Evolutionary conservation across 2,329 filamentous ascomycete species (phyloP), one percentile per base, ranked within the genome.

Genomic region (Westerdykella sp.): DNA sequence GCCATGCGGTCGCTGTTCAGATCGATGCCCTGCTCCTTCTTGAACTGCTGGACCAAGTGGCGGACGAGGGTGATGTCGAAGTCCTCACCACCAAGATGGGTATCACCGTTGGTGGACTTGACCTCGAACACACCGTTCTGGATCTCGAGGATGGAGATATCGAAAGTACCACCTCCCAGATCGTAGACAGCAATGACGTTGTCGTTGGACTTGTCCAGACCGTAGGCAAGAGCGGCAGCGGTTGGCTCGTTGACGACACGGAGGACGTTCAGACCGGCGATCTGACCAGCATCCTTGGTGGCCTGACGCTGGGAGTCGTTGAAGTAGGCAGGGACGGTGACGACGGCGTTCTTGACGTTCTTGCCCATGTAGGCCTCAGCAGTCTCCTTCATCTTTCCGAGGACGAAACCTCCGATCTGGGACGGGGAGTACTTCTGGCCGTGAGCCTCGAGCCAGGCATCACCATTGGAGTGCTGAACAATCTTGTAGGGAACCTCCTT

Each of bases 341-440:
- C 91, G 49, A 97, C 91, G 60, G 89, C 91, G 68, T 97, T 95
- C 81, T 95, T 93, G 64, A 95, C 75, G 48, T 81, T 81, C 78
- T 89, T 95, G 73, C 85, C 82, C 55, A 95, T 81, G 75, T 94
- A 95, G 50, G 85, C 78, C 77, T 96, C 90, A 54, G 91, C 91
- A 41, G 91, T 97, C 79, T 96, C 91, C 83, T 95, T 96, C 91
- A 96, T 96, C 82, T 97, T 96, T 72, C 89, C 84, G 62, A 97
- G 81, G 55, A 96, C 79, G 72, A 96, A 95, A 66, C 90, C 91
- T 80, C 91, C 91, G 53, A 97, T 87, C 73, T 97, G 91, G n/a
- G 90, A 95, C 45, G 91, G 91, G 55, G 90, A 96, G 79, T 96
- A 96, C 72, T 90, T 95, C 73, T 96, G 83, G 66, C 84, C 89